Evolutionary conservation across 331 rosid species (phyloP), one percentile per base, ranked within the genome.

Genomic region (Pyracantha coccinea): DNA sequence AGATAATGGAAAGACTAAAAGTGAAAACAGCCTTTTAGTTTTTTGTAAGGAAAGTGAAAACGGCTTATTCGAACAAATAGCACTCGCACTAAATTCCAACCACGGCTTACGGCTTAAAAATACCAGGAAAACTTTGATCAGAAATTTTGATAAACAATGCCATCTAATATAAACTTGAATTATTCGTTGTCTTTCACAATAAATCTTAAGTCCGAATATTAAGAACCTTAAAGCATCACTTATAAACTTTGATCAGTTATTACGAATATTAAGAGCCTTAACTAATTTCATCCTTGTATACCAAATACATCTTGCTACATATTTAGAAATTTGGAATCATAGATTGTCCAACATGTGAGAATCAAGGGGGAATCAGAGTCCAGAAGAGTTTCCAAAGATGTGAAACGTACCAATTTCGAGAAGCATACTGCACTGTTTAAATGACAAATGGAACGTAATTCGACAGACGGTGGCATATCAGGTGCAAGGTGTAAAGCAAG

Each of bases 361-460:
- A 60, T 24, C 66, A 60, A 60, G 13, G 6, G 33, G 35, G 35
- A 9, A 24, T 24, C 16, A 60, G 33, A 5, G 32, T 6, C 35
- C 32, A 60, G 33, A 60, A 60, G 8, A 24, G 52, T 27, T 25
- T 41, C 11, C 38, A 27, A 25, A 8, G n/a, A 29, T n/a, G 10
- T 3, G 6, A 47, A 47, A 76, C 86, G 15, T 88, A 93, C 98
- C 85, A 89, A 74, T 83, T 91, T 93, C 71, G 85, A 74, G 74
- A 82, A 93, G 85, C 98, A 93, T 32, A 86, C 76, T 55, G 78
- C 97, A 54, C 97, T 87, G 64, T 93, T 93, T 16, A 90, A 75
- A 74, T 93, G 88, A 74, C 98, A 93, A 31, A 88, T 85, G 6
- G 97, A 91, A 13, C 93, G 88, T 71, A 94, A 28, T 60, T 91